Evolutionary conservation across 2,329 filamentous ascomycete species (phyloP), one percentile per base, ranked within the genome.

Genomic region (Nannizziopsis barbatae): DNA sequence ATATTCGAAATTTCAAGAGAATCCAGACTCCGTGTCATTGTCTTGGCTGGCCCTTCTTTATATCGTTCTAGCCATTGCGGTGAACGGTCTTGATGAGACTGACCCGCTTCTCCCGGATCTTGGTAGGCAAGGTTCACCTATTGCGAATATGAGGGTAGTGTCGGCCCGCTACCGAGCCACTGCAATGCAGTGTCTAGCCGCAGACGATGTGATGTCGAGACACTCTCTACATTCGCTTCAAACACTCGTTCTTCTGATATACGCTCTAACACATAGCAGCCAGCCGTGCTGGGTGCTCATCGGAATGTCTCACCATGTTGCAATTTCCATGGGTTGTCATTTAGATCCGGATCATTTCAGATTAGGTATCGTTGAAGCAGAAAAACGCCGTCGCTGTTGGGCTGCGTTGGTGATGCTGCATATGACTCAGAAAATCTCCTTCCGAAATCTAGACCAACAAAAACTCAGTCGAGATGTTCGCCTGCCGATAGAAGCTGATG

Each of bases 241-340:
- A 52, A 60, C 64, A 1, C 54, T 70, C 11, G 58, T 70, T 0
- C 57, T 69, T 12, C 54, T 69, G n/a, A 64, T 60, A 31, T 69
- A 69, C 48, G 65, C 65, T 1, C 57, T 65, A 10, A 57, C 59
- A 5, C 64, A 69, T 41, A 60, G 61, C 6, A 59, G 64, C 8
- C 55, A 65, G 1, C 59, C 63, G 0, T 61, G 62, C 6, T 70
- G 66, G 66, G 62, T 66, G 4, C 52, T 70, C 5, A 53, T 70
- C 8, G 67, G 67, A 8, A 60, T 65, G 32, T 63, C 65, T 2
- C 61, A 67, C 37, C 61, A 70, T 46, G 62, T 68, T 36, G 65
- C 65, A n/a, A 61, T 67, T 33, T 62, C 61, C 0, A 65, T 70
- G 58, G 67, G 67, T 5, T 68, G 65, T 35, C 67, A 70, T 50